Base-by-base conservation (phyloP, 345 rosid species). In the Isatis tinctoria region DNA sequence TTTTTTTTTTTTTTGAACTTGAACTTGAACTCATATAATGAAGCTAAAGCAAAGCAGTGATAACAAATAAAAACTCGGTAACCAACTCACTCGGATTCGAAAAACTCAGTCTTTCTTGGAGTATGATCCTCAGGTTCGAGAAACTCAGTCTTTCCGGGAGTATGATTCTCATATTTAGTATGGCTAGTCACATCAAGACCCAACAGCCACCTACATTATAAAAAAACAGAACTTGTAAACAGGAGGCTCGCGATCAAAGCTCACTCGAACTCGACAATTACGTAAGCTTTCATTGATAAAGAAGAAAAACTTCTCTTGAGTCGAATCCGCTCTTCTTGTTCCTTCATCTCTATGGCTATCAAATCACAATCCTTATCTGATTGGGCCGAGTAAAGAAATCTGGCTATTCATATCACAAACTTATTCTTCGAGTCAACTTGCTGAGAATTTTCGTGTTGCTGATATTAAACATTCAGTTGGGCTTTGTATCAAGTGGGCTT, bases 151-250 rank as follows among this genome's bases (percentile, higher is more conserved):
- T 44, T 83, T 77, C 57, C 76, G 13, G 48, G 66, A 57, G 61
- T 67, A 51, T 82, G 63, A 12, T 43, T 49, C 43, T 83, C 71
- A 49, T 82, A 69, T 60, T 76, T 73, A 57, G 65, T 67, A 51
- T 82, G 60, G 10, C 43, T 49, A 65, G 88, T 74, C 7, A 80
- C 22, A 6, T 83, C 79, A 37, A 78, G 80, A 57, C 89, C 97
- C 80, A 90, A 78, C 71, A 93, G 80, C 95, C 96, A 88, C 82
- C 98, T 93, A 82, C 36, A 26, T 20, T 62, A 18, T 3, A 12
- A 60, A 10, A n/a, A 67, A 17, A 26, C n/a, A 52, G 32, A 11
- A 56, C 14, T 49, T 20, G 4, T 49, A 10, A 49, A 10, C 24
- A 49, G 12, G 2, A 22, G 12, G 13, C 36, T 51, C 24, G 24